Percentiles rank a stretch among this genome's conserved stretches.
These are phyloP conservation scores for Penicillium alfredii DNA, from an alignment of 495 filamentous ascomycete genomes.

Conservation along the genomic window DNA sequence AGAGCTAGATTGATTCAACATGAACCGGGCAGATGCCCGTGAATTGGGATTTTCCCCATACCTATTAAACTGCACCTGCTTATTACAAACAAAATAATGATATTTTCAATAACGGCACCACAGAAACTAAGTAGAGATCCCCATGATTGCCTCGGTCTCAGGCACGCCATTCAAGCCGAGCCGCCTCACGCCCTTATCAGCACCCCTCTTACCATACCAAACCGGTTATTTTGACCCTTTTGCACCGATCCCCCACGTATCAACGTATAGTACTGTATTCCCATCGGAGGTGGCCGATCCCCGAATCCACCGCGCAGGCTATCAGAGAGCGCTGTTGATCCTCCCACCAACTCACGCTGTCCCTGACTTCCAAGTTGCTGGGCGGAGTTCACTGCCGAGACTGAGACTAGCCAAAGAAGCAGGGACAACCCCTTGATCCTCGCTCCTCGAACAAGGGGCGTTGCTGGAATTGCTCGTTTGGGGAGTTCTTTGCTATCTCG, in stretches of 20 bases:
- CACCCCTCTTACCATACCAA: constrained; percentile 3
- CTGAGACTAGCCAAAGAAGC: not conserved
- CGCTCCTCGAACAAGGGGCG: too few species aligned
- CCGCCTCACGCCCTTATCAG: not conserved
- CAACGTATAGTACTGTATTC: constrained; percentile 6
- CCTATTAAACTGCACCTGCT: not conserved
- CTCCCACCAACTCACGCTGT: too few species aligned
- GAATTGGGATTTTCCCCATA: too few species aligned
- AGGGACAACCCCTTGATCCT: constrained; percentile 1
- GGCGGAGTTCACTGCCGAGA: too few species aligned
- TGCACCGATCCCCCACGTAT: not conserved
- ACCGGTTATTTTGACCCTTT: constrained; percentile 3
- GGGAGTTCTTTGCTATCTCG: too few species aligned
- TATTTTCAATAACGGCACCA: too few species aligned
- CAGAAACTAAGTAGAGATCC: too few species aligned
- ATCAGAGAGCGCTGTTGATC: constrained; percentile 1
- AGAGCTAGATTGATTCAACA: constrained; percentile 15
- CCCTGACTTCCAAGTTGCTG: too few species aligned
- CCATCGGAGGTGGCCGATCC: constrained; percentile 24
- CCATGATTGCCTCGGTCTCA: constrained; percentile 14
- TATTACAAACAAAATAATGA: too few species aligned
- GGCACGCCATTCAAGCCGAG: too few species aligned
- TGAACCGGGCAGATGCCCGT: too few species aligned
- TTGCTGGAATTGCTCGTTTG: too few species aligned
- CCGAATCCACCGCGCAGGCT: constrained; percentile 11